Percentiles rank a stretch among this genome's conserved stretches.
Evolutionary conservation across 768 basidiomycete species (phyloP).

Genomic region (Auricularia sp.): DNA sequence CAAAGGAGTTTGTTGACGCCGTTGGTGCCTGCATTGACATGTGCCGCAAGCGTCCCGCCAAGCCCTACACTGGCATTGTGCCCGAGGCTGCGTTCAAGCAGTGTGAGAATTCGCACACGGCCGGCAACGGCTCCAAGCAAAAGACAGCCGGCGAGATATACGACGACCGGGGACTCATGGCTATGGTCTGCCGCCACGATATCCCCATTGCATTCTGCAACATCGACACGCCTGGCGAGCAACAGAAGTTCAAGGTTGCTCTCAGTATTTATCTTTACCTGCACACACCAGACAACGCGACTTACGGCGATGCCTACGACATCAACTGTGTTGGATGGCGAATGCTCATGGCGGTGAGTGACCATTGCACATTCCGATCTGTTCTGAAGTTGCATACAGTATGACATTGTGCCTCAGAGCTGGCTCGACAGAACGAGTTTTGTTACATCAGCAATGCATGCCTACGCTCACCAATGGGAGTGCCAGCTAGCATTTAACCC

Average conservation of each 20-base stretch:
- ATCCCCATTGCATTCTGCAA: constrained; percentile 17
- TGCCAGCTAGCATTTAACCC: constrained; percentile 3
- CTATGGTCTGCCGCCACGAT: constrained; percentile 29
- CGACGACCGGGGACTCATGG: constrained; percentile 28
- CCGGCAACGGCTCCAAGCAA: background rate
- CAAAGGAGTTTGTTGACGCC: too few relatives aligned
- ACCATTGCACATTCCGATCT: background rate
- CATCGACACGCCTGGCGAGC: constrained; percentile 3
- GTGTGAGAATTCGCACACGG: background rate
- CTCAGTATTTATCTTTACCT: too few relatives aligned
- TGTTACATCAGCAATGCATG: constrained; percentile 2
- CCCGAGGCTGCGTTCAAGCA: constrained; percentile 22
- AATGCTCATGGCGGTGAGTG: too few relatives aligned
- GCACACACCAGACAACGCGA: background rate
- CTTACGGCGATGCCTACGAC: background rate
- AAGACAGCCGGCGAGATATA: constrained; percentile 9
- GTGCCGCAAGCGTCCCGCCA: too few relatives aligned
- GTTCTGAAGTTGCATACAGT: background rate
- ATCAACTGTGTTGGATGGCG: background rate
- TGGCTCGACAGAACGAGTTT: background rate
- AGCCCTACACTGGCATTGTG: constrained; percentile 9
- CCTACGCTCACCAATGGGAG: constrained; percentile 1
- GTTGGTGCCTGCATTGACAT: too few relatives aligned
- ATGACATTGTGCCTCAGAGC: background rate
- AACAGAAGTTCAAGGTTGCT: constrained; percentile 2